Base-by-base conservation (phyloP, 306 rosid species). In the Begonia fuchsioides region DNA sequence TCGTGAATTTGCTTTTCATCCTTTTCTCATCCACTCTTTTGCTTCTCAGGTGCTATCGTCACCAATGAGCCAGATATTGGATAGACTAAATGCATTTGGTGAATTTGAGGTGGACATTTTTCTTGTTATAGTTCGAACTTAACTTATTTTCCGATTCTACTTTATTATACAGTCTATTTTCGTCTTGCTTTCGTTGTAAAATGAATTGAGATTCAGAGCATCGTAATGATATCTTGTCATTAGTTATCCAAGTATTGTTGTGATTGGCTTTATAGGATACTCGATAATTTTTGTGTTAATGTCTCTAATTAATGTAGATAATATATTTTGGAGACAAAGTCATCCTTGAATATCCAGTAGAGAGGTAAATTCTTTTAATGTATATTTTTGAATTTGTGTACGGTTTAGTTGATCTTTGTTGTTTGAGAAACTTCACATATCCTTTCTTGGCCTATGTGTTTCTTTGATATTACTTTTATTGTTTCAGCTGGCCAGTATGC, bases 401-500 rank as follows among this genome's bases (percentile, higher is more conserved):
- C 7, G 7, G 35, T 2, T 4, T 26, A 26, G 35, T 26, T 26
- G 5, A 26, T 26, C 35, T 26, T 26, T 26, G 8, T 26, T 26
- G 35, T 26, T n/a, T 26, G 35, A 26, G 35, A 26, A 26, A 26
- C 5, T 26, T 26, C 35, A 26, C 3, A 1, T 26, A 26, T 26
- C 35, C 35, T 26, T 26, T 26, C 7, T 26, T 26, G 8, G 35
- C 35, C 35, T 4, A 26, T 20, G 41, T 38, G 44, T 44, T 55
- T 17, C 19, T 20, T 43, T 43, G 10, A 12, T 43, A 47, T 12
- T 55, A 12, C 44, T 39, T 44, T 51, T 59, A 52, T 61, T 64
- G n/a, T 78, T 70, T 75, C 94, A 92, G 98, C 62, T 92, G 98
- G 98, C 96, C 96, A 43, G 38, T 73, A 61, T 92, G 94, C 59